phyloP scores from a whole-genome alignment of 2,329 filamentous ascomycete genomes.

The Teratosphaeria gauchensis region DNA sequence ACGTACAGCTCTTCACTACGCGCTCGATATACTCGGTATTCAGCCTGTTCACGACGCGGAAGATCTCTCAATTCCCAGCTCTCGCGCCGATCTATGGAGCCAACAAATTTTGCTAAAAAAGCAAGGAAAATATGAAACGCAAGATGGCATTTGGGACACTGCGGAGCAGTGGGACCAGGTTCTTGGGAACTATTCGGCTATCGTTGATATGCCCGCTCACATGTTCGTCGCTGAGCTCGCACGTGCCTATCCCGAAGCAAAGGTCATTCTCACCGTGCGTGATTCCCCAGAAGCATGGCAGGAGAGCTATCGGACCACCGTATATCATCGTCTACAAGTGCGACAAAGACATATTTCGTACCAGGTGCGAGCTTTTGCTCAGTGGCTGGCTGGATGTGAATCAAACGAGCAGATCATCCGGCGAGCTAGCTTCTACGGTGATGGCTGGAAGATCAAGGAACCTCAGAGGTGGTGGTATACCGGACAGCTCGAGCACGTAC shows the following conservation, averaged over 20 bases:
- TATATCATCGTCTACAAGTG: neutral
- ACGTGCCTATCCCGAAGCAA: conserved; percentile 28
- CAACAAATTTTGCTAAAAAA: too few species aligned
- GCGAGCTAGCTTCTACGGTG: neutral
- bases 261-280: conserved; percentile 26
- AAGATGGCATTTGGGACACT: neutral
- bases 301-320: neutral
- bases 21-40: too few species aligned
- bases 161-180: conserved; percentile 15
- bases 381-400: neutral
- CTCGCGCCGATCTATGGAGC: too few species aligned
- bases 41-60: too few species aligned
- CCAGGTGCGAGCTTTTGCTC: neutral
- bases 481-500: conserved; percentile 7
- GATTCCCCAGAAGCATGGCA: conserved; percentile 13
- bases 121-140: too few species aligned
- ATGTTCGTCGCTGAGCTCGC: conserved; percentile 29
- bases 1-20: too few species aligned
- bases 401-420: neutral
- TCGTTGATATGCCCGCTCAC: conserved; percentile 25
- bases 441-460: neutral
- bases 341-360: too few species aligned
- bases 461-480: conserved; percentile 2
- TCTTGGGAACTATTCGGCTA: conserved; percentile 22
- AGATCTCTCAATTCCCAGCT: too few species aligned